Evolutionary conservation across 305 asterid genomes (phyloP).

Genomic region (Fraxinus sp.): DNA sequence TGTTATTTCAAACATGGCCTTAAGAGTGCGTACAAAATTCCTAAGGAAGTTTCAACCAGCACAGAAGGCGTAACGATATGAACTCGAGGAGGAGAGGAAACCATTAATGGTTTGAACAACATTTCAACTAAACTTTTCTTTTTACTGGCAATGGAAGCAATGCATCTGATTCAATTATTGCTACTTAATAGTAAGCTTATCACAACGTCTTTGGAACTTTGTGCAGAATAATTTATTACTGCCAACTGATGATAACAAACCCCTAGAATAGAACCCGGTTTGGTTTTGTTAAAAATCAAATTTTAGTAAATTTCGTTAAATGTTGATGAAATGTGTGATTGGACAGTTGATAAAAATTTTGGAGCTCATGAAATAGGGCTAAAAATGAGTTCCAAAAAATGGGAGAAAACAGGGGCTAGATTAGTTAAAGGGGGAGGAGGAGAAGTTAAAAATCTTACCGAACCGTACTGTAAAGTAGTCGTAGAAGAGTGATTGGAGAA

Average conservation of each 20-base stretch:
- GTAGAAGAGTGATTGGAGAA: conserved; percentile 23
- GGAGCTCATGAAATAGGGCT: background rate
- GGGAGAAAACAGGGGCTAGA: background rate
- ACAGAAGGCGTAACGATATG: background rate
- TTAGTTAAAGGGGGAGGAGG: background rate
- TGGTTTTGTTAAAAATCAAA: background rate
- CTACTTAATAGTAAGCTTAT: background rate
- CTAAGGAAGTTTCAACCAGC: background rate
- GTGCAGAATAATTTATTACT: conserved; percentile 39
- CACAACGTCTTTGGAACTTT: conserved; percentile 13
- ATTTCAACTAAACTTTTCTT: background rate
- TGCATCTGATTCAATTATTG: background rate
- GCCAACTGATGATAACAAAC: conserved; percentile 33
- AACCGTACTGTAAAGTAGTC: background rate
- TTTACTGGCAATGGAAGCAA: background rate
- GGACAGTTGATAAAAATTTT: no score
- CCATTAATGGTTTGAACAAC: background rate
- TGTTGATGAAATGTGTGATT: background rate
- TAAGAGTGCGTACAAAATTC: background rate
- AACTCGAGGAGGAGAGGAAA: background rate
- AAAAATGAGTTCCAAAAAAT: background rate
- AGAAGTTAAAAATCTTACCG: background rate
- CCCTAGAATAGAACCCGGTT: background rate
- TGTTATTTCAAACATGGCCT: background rate
- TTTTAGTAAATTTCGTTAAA: no score